These are phyloP conservation scores for Lachnellula hyalina DNA, from an alignment of 2,329 filamentous ascomycete species.

Conservation along the genomic window DNA sequence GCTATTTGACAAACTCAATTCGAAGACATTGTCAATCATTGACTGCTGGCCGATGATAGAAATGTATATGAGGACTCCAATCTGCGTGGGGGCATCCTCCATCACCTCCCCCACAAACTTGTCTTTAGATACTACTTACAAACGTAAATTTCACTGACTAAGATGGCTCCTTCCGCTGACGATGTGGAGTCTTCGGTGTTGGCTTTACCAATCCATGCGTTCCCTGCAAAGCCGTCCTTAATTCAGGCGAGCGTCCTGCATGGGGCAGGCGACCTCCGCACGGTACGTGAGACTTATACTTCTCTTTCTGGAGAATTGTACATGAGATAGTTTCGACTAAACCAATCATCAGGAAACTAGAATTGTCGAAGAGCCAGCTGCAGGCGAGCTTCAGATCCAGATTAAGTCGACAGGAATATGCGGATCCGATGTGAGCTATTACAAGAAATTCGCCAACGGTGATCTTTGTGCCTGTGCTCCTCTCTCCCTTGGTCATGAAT, in stretches of 20 bases:
- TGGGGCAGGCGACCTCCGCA: slow-evolving; percentile 50
- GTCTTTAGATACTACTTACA: slow-evolving; percentile 3
- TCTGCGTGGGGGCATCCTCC: slow-evolving; percentile 1
- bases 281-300: slow-evolving; percentile 40
- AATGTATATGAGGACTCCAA: slow-evolving; percentile 5
- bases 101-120: slow-evolving; percentile 13
- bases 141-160: not conserved
- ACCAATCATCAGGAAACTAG: slow-evolving; percentile 42
- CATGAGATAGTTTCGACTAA: not conserved
- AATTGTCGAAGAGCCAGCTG: slow-evolving; percentile 36
- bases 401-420: slow-evolving; percentile 64
- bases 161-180: slow-evolving; percentile 21
- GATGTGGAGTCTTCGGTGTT: slow-evolving; percentile 4
- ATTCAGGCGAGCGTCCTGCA: slow-evolving; percentile 53
- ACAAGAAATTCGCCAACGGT: slow-evolving; percentile 67
- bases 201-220: slow-evolving; percentile 4
- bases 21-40: not conserved
- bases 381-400: slow-evolving; percentile 57
- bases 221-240: slow-evolving; percentile 3
- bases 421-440: slow-evolving; percentile 66
- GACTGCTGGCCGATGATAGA: not conserved
- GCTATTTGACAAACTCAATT: slow-evolving; percentile 11
- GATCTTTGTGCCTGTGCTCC: slow-evolving; percentile 62
- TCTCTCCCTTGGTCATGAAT: slow-evolving; percentile 60
- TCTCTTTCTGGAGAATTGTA: slow-evolving; percentile 1